Evolutionary conservation across 257 asterid species (phyloP), one percentile per base, ranked within the genome.

Genomic region (Sherardia arvensis): DNA sequence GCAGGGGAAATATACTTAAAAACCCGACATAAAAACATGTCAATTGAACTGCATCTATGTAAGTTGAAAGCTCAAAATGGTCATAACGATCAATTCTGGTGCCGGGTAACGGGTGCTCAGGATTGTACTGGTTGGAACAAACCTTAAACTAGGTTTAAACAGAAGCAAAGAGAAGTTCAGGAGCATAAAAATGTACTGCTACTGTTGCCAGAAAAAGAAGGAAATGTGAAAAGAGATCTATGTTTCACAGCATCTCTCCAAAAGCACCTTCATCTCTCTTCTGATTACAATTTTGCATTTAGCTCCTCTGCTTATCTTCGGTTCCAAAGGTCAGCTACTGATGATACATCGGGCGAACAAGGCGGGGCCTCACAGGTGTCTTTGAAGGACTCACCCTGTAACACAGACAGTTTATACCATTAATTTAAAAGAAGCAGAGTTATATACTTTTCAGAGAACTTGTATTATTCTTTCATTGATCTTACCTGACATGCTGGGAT

Each of bases 351-450:
- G 85, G 80, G 62, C 77, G 84, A 53, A 83, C 73, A 66, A 77
- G 65, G 49, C 86, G 83, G 12, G 96, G 95, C 92, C 96, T 88
- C 77, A 91, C 95, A 0, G 96, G 98, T 18, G 98, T 91, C 92
- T 91, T 91, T 43, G 98, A 91, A 73, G 98, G 98, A 69, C 96
- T 88, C 83, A 91, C 96, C 96, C 98, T 91, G 51, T 47, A 62
- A 60, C 15, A 58, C 32, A 36, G 59, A 43, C 66, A 43, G n/a
- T n/a, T n/a, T n/a, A n/a, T n/a, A n/a, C n/a, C n/a, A n/a, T n/a
- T n/a, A n/a, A n/a, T n/a, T n/a, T n/a, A n/a, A n/a, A n/a, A n/a
- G n/a, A n/a, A n/a, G n/a, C n/a, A n/a, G n/a, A n/a, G n/a, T n/a
- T n/a, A n/a, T n/a, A n/a, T n/a, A n/a, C n/a, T n/a, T n/a, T n/a